Evolutionary conservation across 371 early-diverging fungal species (phyloP), one percentile per base, ranked within the genome.

Genomic region (Circinella umbellata): DNA sequence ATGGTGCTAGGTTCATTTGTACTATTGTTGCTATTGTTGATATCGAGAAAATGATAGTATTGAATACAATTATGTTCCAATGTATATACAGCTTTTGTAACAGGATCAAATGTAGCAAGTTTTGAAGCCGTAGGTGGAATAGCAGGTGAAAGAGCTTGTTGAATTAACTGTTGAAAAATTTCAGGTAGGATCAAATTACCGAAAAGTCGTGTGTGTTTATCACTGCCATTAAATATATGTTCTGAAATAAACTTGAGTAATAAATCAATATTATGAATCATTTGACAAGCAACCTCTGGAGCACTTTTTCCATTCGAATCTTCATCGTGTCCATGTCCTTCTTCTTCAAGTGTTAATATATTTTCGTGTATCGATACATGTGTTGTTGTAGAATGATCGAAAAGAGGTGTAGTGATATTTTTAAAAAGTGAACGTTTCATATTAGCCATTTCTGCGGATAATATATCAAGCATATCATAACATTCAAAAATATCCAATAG

Each of bases 111-210:
- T 4, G 35, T 17, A 9, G 37, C 20, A 10, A 75, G 63, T 46
- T 69, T 60, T 14, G 51, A 20, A n/a, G 69, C 59, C 1, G 69
- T 54, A 15, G 71, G 36, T 10, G 75, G 75, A 8, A 75, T 47
- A n/a, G 69, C 60, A 13, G 71, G 62, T 11, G 54, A 39, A 38
- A 75, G 7, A 5, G 46, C 68, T 4, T 63, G 20, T 4, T 61
- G 20, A 46, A 75, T 69, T 4, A 71, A 39, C 9, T 36, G 17
- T 34, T 71, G 51, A 13, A 69, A 71, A 8, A 66, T 48, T 36
- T 75, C 75, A 15, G 75, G 71, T n/a, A 75, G 37, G 5, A 75
- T 47, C 53, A 76, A 54, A 34, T 70, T 67, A 39, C 73, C 76
- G 49, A 70, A 72, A 6, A 76, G 63, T 49, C 38, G 67, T 38